Percentiles rank a stretch among this genome's conserved stretches.
These are phyloP conservation scores for Pterocarpus santalinus DNA, from an alignment of 306 rosid species.

Conservation along the genomic window DNA sequence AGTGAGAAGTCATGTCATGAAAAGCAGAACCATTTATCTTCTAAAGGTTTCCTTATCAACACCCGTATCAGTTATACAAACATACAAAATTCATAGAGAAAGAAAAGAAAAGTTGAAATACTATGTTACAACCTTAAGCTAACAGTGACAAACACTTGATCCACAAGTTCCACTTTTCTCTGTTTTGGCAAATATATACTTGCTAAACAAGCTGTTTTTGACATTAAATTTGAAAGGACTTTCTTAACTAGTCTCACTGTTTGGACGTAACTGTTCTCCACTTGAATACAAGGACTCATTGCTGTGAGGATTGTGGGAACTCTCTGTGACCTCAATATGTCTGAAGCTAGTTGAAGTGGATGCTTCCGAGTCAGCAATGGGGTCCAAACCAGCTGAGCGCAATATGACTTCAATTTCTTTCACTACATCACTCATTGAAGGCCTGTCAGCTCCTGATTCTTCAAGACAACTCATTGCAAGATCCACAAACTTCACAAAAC, in stretches of 20 bases:
- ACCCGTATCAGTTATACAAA: not conserved
- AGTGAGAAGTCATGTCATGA: conserved; percentile 8
- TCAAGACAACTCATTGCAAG: conserved; percentile 63
- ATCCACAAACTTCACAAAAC: conserved; percentile 62
- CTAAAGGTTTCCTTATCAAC: not conserved
- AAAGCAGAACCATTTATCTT: not conserved
- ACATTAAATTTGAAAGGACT: not conserved
- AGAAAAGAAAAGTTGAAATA: conserved; percentile 23
- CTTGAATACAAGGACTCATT: conserved; percentile 39
- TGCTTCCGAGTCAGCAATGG: conserved; percentile 38
- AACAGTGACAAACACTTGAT: not conserved
- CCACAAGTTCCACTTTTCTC: not conserved
- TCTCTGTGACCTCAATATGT: not conserved
- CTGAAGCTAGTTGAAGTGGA: conserved; percentile 46
- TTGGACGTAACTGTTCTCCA: not conserved
- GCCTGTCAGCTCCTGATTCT: conserved; percentile 58
- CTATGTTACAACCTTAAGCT: not conserved
- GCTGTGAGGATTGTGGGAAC: conserved; percentile 31
- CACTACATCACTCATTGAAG: conserved; percentile 66
- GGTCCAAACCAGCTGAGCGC: conserved; percentile 47
- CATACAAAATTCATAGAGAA: not conserved
- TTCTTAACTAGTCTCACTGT: not conserved
- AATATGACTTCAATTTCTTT: conserved; percentile 60
- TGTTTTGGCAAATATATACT: not conserved
- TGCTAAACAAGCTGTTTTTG: not conserved